These are phyloP conservation scores for Halophytophthora polymorphica DNA, from an alignment of 352 stramenopile genomes.

Conservation along the genomic window DNA sequence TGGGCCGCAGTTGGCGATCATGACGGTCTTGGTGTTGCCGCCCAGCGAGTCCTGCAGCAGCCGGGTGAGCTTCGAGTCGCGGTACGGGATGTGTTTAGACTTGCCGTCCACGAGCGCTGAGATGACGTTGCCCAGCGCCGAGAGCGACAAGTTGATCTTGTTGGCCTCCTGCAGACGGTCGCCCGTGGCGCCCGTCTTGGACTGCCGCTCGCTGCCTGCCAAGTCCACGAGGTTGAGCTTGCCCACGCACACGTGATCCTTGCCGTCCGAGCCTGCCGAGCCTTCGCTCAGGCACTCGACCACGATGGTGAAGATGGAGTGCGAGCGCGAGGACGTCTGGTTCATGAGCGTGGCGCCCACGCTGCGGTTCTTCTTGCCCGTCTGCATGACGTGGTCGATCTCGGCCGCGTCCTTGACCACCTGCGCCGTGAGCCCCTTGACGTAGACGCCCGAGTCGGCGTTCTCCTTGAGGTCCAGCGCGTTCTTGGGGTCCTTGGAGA, in stretches of 20 bases:
- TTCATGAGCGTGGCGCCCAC: constrained; percentile 98
- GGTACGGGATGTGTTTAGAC: constrained; percentile 82
- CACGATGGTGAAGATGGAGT: constrained; percentile 98
- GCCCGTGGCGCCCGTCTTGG: constrained; percentile 69
- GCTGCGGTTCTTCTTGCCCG: constrained; percentile 93
- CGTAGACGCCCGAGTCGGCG: constrained; percentile 88
- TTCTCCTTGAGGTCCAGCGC: constrained; percentile 92
- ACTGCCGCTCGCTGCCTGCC: constrained; percentile 68
- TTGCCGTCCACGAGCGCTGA: constrained; percentile 83
- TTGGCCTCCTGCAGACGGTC: constrained; percentile 76
- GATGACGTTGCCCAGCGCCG: constrained; percentile 84
- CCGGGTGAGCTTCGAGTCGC: constrained; percentile 97
- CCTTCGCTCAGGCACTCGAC: constrained; percentile 88
- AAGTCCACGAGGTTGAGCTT: constrained; percentile 95
- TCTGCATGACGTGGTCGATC: constrained; percentile 91
- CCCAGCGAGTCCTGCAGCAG: constrained; percentile 96
- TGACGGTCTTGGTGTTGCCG: constrained; percentile 98
- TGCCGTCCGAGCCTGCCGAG: constrained; percentile 49
- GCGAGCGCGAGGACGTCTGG: constrained; percentile 94
- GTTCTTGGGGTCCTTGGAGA: constrained; percentile 79
- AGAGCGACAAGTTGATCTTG: constrained; percentile 82
- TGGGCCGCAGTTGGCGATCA: constrained; percentile 97
- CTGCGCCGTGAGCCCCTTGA: constrained; percentile 83
- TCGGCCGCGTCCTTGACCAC: constrained; percentile 88
- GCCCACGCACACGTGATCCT: constrained; percentile 93